Conservation (phyloP, 116 monocot genomes). For the Iris pallida region DNA sequence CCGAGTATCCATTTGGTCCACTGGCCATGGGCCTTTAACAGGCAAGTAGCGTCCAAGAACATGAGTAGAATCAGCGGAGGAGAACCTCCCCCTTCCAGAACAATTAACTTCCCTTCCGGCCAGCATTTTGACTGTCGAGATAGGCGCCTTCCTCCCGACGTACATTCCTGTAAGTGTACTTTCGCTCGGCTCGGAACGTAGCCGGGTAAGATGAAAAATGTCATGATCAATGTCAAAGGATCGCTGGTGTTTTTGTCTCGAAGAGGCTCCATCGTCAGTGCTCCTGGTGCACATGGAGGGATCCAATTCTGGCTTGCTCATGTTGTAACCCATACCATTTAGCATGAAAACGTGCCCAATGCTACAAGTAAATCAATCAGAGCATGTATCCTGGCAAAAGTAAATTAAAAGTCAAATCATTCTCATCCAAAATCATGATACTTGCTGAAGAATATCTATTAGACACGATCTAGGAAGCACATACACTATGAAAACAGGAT, state of each 20-base stretch:
- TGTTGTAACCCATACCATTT: constrained; percentile 9
- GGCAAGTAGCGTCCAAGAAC: constrained; percentile 68
- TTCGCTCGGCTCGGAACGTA: constrained; percentile 57
- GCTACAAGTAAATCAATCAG: too few relatives aligned
- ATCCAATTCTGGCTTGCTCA: constrained; percentile 15
- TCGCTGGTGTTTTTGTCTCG: neutral
- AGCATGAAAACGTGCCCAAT: neutral
- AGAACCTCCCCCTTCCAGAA: constrained; percentile 62
- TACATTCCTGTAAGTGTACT: constrained; percentile 16
- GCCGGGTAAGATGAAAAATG: constrained; percentile 54
- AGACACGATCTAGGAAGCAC: too few relatives aligned
- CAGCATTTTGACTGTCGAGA: constrained; percentile 63
- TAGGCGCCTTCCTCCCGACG: constrained; percentile 16
- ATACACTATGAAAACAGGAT: too few relatives aligned
- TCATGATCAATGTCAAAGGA: constrained; percentile 27
- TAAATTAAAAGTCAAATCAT: too few relatives aligned
- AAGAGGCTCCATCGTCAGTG: constrained; percentile 5
- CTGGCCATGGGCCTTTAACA: constrained; percentile 47
- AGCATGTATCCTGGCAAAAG: too few relatives aligned
- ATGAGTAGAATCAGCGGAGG: constrained; percentile 54
- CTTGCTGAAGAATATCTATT: too few relatives aligned
- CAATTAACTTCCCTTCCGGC: constrained; percentile 60
- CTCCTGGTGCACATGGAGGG: neutral
- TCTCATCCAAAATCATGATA: too few relatives aligned
- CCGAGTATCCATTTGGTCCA: constrained; percentile 67